Conservation (phyloP, 768 basidiomycete genomes). For the Cystobasidiopsis lactophilus region DNA sequence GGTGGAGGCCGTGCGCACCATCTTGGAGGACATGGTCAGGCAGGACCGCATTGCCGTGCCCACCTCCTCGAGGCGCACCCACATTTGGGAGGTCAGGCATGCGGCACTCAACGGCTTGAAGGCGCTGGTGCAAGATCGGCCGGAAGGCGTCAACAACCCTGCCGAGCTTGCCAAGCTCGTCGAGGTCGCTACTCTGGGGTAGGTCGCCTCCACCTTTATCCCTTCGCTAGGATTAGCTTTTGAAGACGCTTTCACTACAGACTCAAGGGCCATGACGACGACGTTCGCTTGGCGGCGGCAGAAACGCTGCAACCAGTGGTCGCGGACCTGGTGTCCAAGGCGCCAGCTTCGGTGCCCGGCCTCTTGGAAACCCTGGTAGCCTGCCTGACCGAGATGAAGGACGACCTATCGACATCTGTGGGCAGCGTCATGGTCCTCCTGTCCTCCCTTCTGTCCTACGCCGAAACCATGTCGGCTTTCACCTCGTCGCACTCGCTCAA, state of each 20-base stretch:
- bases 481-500: conserved; percentile 28
- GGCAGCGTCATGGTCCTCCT: conserved; percentile 93
- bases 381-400: conserved; percentile 77
- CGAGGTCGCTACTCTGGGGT: conserved; percentile 79
- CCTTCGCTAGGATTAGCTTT: neutral
- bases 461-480: neutral
- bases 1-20: conserved; percentile 53
- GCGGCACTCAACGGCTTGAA: conserved; percentile 93
- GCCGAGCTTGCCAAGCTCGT: conserved; percentile 57
- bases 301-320: conserved; percentile 78
- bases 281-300: conserved; percentile 86
- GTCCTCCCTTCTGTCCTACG: neutral
- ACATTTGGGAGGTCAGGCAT: conserved; percentile 92
- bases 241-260: conserved; percentile 27
- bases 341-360: conserved; percentile 42
- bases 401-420: conserved; percentile 87
- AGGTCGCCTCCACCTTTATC: conserved; percentile 20
- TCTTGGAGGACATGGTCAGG: conserved; percentile 78
- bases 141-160: conserved; percentile 28
- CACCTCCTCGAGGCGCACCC: conserved; percentile 29
- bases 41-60: too few relatives aligned
- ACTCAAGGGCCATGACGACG: conserved; percentile 74
- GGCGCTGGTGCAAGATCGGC: conserved; percentile 87
- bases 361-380: conserved; percentile 73
- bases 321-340: conserved; percentile 46